Percentiles rank a stretch among this genome's conserved stretches.
Evolutionary conservation across 306 rosid genomes (phyloP).

Genomic region (Chamaecrista fasciculata): DNA sequence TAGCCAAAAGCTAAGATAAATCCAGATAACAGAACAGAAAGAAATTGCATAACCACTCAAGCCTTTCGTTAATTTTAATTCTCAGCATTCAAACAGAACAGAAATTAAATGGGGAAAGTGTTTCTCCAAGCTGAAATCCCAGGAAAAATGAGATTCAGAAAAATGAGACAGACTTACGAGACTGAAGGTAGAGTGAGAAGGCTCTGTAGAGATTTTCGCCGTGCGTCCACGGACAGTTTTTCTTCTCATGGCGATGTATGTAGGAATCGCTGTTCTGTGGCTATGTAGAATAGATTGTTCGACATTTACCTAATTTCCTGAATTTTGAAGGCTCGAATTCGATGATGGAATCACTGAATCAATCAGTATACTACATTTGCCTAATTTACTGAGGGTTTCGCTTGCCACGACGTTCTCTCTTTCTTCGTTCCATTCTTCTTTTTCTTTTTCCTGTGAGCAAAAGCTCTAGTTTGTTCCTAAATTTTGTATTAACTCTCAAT

Average conservation of each 20-base stretch:
- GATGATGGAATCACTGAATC: too few species aligned
- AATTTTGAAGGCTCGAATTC: too few species aligned
- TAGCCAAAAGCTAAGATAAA: not conserved
- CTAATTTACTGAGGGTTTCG: too few species aligned
- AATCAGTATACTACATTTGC: too few species aligned
- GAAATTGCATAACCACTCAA: not conserved
- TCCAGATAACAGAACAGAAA: not conserved
- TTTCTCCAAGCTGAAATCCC: not conserved
- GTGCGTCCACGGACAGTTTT: not conserved
- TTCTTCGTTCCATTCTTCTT: too few species aligned
- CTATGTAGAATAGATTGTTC: not conserved
- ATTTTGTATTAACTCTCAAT: too few species aligned
- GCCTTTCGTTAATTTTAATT: not conserved
- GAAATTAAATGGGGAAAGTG: not conserved
- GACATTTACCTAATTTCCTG: too few species aligned
- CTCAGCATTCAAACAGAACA: slow-evolving; percentile 1
- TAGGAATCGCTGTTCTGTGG: not conserved
- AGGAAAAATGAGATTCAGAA: not conserved
- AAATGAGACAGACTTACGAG: not conserved
- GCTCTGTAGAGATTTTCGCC: not conserved
- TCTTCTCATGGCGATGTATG: not conserved
- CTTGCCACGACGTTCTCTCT: too few species aligned
- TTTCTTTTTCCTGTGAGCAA: too few species aligned
- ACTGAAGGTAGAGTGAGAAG: not conserved
- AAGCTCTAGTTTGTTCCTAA: too few species aligned